A percentile compares a stretch with the other conserved stretches of the same genome.
These are phyloP conservation scores for Monosporozyma servazzii DNA, from an alignment of 805 yeast genomes.

Conservation along the genomic window DNA sequence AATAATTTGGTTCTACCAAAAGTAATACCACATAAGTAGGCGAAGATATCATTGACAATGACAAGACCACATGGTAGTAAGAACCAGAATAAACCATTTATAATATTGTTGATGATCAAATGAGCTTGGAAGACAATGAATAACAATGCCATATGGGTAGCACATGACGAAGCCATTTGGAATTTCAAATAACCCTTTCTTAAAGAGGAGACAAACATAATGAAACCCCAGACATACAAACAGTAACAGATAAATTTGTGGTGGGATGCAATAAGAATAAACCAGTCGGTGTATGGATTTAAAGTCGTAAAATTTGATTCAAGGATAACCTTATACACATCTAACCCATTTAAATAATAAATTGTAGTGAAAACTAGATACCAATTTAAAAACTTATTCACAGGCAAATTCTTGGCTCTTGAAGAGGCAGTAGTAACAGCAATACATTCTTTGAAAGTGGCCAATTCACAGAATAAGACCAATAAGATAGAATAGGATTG, in stretches of 20 bases:
- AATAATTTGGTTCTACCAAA: slow-evolving; percentile 90
- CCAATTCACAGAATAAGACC: slow-evolving; percentile 64
- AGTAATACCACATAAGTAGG: slow-evolving; percentile 93
- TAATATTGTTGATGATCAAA: slow-evolving; percentile 78
- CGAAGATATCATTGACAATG: slow-evolving; percentile 90
- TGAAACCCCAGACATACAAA: slow-evolving; percentile 77
- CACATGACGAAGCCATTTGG: slow-evolving; percentile 89
- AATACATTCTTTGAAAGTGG: slow-evolving; percentile 87
- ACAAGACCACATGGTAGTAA: slow-evolving; percentile 85
- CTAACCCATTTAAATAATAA: slow-evolving; percentile 82
- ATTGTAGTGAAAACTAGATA: slow-evolving; percentile 81
- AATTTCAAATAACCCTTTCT: slow-evolving; percentile 82
- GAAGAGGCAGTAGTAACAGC: slow-evolving; percentile 74
- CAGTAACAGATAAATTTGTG: slow-evolving; percentile 81
- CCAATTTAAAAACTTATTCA: slow-evolving; percentile 83
- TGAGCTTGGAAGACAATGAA: slow-evolving; percentile 92
- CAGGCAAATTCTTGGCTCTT: slow-evolving; percentile 70
- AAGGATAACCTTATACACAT: slow-evolving; percentile 43
- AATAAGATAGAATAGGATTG: slow-evolving; percentile 70
- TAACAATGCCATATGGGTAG: slow-evolving; percentile 87
- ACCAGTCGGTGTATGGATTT: slow-evolving; percentile 2
- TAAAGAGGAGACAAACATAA: slow-evolving; percentile 79
- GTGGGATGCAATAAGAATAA: slow-evolving; percentile 39
- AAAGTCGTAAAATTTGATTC: slow-evolving; percentile 41
- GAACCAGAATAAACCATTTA: slow-evolving; percentile 91